These are phyloP conservation scores for Dimocarpus longan DNA, from an alignment of 345 rosid species.

Conservation along the genomic window DNA sequence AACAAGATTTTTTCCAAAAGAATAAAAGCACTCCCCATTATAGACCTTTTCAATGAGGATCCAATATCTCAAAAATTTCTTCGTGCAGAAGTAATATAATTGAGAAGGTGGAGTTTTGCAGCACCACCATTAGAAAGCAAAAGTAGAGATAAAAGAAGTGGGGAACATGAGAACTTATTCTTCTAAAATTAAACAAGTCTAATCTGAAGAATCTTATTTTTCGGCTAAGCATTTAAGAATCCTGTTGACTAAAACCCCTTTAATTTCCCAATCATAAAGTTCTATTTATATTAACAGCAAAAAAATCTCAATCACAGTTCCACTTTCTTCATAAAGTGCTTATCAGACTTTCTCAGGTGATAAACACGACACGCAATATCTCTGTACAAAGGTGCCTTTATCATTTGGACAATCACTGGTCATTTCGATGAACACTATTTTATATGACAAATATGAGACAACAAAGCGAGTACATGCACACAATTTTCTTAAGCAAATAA, in stretches of 20 bases:
- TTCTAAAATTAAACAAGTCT: background rate
- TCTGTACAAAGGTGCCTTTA: background rate
- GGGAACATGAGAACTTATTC: constrained; percentile 14
- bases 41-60: background rate
- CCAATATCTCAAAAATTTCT: constrained; percentile 5
- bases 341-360: background rate
- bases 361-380: too few species aligned
- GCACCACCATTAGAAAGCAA: background rate
- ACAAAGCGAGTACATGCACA: background rate
- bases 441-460: background rate
- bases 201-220: constrained; percentile 14
- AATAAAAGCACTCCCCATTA: background rate
- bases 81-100: constrained; percentile 11
- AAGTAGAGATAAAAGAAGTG: constrained; percentile 5
- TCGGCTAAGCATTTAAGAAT: constrained; percentile 1
- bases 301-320: background rate
- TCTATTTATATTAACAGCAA: background rate
- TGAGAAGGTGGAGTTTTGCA: constrained; percentile 2
- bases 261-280: constrained; percentile 6
- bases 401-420: background rate
- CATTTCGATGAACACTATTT: background rate
- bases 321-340: background rate
- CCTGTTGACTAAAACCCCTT: background rate
- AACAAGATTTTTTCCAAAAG: background rate
- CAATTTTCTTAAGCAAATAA: background rate